Evolutionary conservation across 2,329 filamentous ascomycete genomes (phyloP), one percentile per base, ranked within the genome.

Genomic region (Aspergillus neoniger): DNA sequence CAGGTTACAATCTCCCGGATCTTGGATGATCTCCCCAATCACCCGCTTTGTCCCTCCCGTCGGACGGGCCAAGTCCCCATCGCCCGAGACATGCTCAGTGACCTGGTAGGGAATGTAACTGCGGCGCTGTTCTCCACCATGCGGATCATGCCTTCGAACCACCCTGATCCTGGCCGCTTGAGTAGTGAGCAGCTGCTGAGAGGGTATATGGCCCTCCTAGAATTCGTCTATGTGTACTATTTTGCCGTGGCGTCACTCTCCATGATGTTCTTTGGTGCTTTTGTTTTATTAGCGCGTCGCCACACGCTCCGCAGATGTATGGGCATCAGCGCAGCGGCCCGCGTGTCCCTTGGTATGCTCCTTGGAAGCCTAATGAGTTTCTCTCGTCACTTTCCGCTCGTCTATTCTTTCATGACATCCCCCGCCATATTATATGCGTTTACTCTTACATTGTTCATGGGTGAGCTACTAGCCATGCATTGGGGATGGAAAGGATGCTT

Each of bases 181-280:
- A 67, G 68, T 51, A 73, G 67, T 25, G 67, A 69, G 21, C 67
- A 73, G 57, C 59, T 77, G 12, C 66, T 78, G 19, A 69, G 68
- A 47, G 70, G 73, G 69, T 78, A 78, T 59, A 69, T 78, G 62
- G 69, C 72, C 39, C 63, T 77, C 3, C 63, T 78, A 10, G 71
- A 65, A 1, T 77, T 79, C 63, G 76, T 78, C 10, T 78, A 76
- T 60, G 63, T 76, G 17, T 79, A 77, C 59, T 78, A 74, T 63
- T 78, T 79, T 51, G 52, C 70, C 17, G 74, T 74, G 12, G 74
- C 76, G 9, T 68, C 73, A 19, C 54, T 76, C 19, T 66, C 72
- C 4, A 75, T 78, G 74, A 67, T 70, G 25, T 65, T 77, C 43
- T 75, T 78, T 58, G 72, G 73, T 2, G 64, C 66, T 15, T 77